phyloP scores from a whole-genome alignment of 495 filamentous ascomycete species.

The Podospora pseudocomata region DNA sequence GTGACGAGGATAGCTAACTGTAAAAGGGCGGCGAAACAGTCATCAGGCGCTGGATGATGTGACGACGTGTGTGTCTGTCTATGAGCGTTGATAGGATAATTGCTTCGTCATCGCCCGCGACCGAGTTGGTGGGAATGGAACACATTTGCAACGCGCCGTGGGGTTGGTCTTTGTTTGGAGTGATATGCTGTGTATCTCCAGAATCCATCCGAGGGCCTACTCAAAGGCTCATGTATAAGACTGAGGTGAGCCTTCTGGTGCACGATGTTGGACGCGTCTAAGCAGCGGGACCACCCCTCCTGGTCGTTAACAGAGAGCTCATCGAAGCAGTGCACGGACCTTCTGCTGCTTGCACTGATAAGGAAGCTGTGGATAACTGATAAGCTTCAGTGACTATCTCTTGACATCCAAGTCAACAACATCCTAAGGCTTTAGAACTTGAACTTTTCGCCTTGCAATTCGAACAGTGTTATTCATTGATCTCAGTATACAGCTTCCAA shows the following conservation, averaged over 20 bases:
- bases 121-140: not conserved
- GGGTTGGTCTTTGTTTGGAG: not conserved
- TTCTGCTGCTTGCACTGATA: not conserved
- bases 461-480: not conserved
- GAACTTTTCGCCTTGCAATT: not conserved
- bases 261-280: not conserved
- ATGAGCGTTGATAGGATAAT: not conserved
- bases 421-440: not conserved
- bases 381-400: too few relatives aligned
- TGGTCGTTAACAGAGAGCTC: not conserved
- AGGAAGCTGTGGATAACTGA: too few relatives aligned
- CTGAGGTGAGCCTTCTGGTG: not conserved
- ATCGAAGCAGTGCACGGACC: not conserved
- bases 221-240: not conserved
- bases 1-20: not conserved
- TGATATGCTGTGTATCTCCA: not conserved
- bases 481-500: not conserved
- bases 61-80: not conserved
- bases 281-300: too few relatives aligned
- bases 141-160: not conserved
- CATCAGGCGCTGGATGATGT: constrained; percentile 6
- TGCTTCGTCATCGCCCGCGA: not conserved
- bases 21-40: not conserved
- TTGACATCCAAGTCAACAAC: not conserved
- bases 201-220: not conserved